Conservation (phyloP, 2,329 filamentous ascomycete species). For the Talaromyces sp. region DNA sequence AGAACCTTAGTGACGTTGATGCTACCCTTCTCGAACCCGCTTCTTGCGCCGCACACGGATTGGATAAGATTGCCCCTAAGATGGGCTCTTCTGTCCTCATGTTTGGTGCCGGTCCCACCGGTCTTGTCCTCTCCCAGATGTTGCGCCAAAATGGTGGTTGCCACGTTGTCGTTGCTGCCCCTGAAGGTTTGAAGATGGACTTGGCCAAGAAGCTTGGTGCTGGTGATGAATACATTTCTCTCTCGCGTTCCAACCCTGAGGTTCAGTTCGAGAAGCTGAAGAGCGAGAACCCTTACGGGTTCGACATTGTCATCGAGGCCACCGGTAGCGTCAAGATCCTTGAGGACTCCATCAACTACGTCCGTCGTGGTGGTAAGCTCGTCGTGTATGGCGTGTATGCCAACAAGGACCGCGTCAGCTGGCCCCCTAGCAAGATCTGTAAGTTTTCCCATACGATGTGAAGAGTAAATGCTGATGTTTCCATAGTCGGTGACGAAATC, state of each 20-base stretch:
- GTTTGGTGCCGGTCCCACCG: constrained; percentile 66
- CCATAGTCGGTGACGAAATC: constrained; percentile 55
- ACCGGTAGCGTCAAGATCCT: constrained; percentile 67
- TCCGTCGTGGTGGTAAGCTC: constrained; percentile 66
- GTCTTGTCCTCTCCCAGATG: constrained; percentile 60
- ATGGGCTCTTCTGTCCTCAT: constrained; percentile 62
- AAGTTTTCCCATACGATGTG: constrained; percentile 28
- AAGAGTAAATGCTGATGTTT: neutral
- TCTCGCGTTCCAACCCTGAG: constrained; percentile 50
- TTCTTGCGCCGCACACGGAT: constrained; percentile 64
- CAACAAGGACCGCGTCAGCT: constrained; percentile 59
- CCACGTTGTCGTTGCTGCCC: constrained; percentile 66
- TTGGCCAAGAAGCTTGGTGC: constrained; percentile 53
- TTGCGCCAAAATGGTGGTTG: constrained; percentile 64
- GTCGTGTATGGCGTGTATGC: constrained; percentile 71
- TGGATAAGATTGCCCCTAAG: constrained; percentile 66
- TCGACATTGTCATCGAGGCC: constrained; percentile 69
- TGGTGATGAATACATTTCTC: constrained; percentile 47
- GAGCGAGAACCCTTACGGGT: constrained; percentile 65
- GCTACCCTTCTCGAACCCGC: constrained; percentile 67
- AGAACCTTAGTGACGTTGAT: constrained; percentile 63
- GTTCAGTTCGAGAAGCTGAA: constrained; percentile 62
- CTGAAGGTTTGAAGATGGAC: constrained; percentile 67
- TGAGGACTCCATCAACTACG: constrained; percentile 68
- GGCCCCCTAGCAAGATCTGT: constrained; percentile 70